A percentile compares a stretch with the other conserved stretches of the same genome.
Evolutionary conservation across 352 stramenopile species (phyloP).

Genomic region (Halophytophthora polymorphica): DNA sequence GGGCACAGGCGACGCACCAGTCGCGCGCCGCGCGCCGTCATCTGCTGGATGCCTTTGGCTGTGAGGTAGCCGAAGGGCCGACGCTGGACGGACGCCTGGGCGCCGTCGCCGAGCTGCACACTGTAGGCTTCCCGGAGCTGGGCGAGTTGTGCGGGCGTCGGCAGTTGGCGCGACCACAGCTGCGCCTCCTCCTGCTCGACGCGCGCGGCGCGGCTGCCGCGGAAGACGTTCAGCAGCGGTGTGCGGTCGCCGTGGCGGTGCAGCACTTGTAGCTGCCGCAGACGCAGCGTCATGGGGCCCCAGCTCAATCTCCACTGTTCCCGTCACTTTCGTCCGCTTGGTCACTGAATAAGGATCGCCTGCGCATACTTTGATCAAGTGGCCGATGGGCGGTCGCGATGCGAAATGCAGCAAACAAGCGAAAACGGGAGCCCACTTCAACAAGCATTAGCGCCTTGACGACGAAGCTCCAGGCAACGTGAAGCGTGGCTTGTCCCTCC

Average conservation of each 20-base stretch:
- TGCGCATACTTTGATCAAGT: conserved; percentile 1
- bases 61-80: conserved; percentile 72
- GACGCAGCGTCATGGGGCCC: conserved; percentile 26
- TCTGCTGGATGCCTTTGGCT: conserved; percentile 57
- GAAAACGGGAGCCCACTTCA: no score
- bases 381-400: neutral
- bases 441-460: no score
- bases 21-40: conserved; percentile 46
- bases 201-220: conserved; percentile 19
- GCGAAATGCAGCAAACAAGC: no score
- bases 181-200: conserved; percentile 35
- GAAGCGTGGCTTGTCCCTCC: no score
- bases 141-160: conserved; percentile 27
- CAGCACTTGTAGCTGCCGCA: conserved; percentile 77
- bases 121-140: conserved; percentile 36
- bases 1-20: conserved; percentile 27
- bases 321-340: neutral
- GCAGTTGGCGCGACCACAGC: conserved; percentile 48
- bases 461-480: no score
- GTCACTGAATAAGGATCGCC: neutral
- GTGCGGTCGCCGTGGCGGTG: conserved; percentile 81
- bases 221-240: conserved; percentile 70
- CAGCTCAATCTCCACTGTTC: no score
- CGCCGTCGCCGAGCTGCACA: conserved; percentile 8
- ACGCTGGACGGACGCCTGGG: conserved; percentile 39